Conservation (phyloP, 148 eudicot species). For the Vaccinium vitisidaea region DNA sequence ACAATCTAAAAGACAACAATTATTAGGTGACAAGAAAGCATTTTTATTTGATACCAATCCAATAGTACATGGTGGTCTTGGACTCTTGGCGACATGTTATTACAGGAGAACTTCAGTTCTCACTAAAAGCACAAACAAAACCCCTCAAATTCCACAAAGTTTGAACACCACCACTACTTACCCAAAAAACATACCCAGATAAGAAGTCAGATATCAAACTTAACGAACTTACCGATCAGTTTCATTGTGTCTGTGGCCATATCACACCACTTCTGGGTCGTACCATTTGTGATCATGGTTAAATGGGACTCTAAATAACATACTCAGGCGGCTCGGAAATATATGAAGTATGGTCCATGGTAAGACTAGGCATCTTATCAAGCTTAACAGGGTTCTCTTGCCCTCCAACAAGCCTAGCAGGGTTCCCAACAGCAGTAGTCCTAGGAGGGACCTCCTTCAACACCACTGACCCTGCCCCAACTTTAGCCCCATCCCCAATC, state of each 20-base stretch:
- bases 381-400: constrained; percentile 50
- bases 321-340: constrained; percentile 60
- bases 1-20: not conserved
- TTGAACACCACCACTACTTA: not conserved
- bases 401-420: constrained; percentile 75
- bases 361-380: constrained; percentile 58
- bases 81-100: not conserved
- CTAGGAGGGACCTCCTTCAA: constrained; percentile 56
- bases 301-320: constrained; percentile 39
- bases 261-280: not conserved
- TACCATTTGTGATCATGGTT: not conserved
- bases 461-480: constrained; percentile 82
- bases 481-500: constrained; percentile 77
- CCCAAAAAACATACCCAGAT: not conserved
- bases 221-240: not conserved
- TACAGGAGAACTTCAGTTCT: not conserved
- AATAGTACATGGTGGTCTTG: not conserved
- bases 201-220: not conserved
- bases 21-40: not conserved
- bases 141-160: not conserved
- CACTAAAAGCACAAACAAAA: not conserved
- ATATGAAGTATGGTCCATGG: constrained; percentile 80
- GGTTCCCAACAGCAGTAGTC: constrained; percentile 80
- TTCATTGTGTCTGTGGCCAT: not conserved
- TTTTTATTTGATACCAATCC: not conserved